A percentile compares a stretch with the other conserved stretches of the same genome.
phyloP scores from a whole-genome alignment of 2,329 filamentous ascomycete genomes.

The Capronia epimyces region DNA sequence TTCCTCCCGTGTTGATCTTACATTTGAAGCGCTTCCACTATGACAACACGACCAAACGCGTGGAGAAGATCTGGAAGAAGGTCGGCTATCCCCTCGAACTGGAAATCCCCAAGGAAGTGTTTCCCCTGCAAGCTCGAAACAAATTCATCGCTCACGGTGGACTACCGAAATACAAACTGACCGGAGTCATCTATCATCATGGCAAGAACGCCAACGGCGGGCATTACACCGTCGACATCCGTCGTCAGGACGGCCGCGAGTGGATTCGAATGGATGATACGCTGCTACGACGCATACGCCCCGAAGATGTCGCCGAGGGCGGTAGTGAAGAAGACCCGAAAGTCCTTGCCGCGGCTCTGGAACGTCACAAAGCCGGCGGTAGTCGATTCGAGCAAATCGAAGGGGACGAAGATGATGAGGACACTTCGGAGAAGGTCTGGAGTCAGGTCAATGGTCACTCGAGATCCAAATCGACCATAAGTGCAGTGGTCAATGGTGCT shows the following conservation, averaged over 20 bases:
- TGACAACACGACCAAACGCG: slow-evolving; percentile 72
- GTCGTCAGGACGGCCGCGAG: slow-evolving; percentile 86
- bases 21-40: slow-evolving; percentile 98
- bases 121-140: slow-evolving; percentile 69
- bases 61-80: slow-evolving; percentile 98
- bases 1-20: slow-evolving; percentile 86
- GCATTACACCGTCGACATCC: slow-evolving; percentile 96
- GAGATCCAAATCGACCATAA: slow-evolving; percentile 63
- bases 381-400: slow-evolving; percentile 70
- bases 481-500: slow-evolving; percentile 55
- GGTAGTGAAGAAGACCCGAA: slow-evolving; percentile 76
- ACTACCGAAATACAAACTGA: slow-evolving; percentile 77
- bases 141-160: slow-evolving; percentile 60
- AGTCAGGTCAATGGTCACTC: slow-evolving; percentile 71
- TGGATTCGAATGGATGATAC: slow-evolving; percentile 98
- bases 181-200: slow-evolving; percentile 91
- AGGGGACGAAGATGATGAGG: slow-evolving; percentile 60
- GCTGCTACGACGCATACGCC: slow-evolving; percentile 73
- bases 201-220: slow-evolving; percentile 94
- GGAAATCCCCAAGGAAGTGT: slow-evolving; percentile 84
- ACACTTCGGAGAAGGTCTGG: slow-evolving; percentile 62
- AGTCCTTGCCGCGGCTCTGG: slow-evolving; percentile 58
- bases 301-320: slow-evolving; percentile 82
- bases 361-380: slow-evolving; percentile 54
- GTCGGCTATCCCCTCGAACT: slow-evolving; percentile 91